Evolutionary conservation across 169 alveolate genomes (phyloP).

Genomic region (Cryptosporidium felis): DNA sequence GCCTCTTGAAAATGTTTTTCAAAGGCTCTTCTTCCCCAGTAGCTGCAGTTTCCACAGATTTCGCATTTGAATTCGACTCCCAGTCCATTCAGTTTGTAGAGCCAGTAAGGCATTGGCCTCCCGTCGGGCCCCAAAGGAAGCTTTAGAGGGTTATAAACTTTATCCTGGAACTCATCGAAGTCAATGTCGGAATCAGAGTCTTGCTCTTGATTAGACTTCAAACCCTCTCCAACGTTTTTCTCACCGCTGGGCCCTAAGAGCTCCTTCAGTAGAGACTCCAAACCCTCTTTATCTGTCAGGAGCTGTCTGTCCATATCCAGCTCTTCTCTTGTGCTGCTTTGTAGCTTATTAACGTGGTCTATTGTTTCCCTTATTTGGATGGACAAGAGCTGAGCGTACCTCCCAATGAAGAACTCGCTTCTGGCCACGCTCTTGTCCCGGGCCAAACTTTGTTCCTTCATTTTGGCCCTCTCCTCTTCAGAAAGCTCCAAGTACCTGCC

Average conservation of each 20-base stretch:
- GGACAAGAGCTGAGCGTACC: constrained; percentile 83
- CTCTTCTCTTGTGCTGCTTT: constrained; percentile 83
- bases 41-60: constrained; percentile 98
- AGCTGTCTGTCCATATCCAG: constrained; percentile 77
- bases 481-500: constrained; percentile 82
- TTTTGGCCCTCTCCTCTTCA: constrained; percentile 80
- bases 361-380: constrained; percentile 87
- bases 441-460: constrained; percentile 78
- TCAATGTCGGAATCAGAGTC: constrained; percentile 74
- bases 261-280: constrained; percentile 59
- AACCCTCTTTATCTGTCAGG: constrained; percentile 52
- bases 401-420: constrained; percentile 83
- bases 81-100: constrained; percentile 97
- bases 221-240: constrained; percentile 3
- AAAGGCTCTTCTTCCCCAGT: constrained; percentile 99
- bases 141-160: constrained; percentile 95
- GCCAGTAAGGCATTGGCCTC: constrained; percentile 99
- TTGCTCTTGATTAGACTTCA: constrained; percentile 45
- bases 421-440: constrained; percentile 83
- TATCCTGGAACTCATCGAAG: constrained; percentile 88
- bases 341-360: constrained; percentile 85
- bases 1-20: constrained; percentile 99
- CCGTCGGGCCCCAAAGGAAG: constrained; percentile 99
- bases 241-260: not conserved
- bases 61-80: constrained; percentile 98